Evolutionary conservation across 805 yeast species (phyloP), one percentile per base, ranked within the genome.

Genomic region (Helenozyma baotianmanensis): DNA sequence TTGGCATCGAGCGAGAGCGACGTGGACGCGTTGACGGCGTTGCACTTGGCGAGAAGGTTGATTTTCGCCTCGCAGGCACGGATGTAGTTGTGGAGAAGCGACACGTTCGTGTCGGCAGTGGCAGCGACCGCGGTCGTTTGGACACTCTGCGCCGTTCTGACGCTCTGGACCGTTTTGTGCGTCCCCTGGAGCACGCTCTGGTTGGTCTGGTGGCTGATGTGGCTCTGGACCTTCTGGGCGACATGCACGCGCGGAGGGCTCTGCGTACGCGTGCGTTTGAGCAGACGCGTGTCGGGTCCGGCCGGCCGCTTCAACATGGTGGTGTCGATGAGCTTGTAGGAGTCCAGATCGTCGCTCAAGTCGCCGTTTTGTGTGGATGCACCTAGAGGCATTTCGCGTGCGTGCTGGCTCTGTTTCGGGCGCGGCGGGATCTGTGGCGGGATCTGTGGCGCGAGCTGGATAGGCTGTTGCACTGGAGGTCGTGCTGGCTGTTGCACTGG

Each of bases 1-100:
- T 64, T 64, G 7, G 59, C 60, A 37, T 63, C 69, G 5, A 58
- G 40, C 4, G 68, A 62, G 9, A 63, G 52, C 6, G 67, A 54
- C 1, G 69, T 57, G 4, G 68, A 60, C 35, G 61, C 67, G 33
- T 51, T 57, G 8, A 55, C 51, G 4, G 48, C 39, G 30, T 57
- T 56, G 29, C 64, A 38, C 30, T 60, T 53, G n/a, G 51, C 38
- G 7, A 62, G 49, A 9, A 60, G 43, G 19, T 44, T 37, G 26
- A 54, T 53, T 19, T 56, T 56, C n/a, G 40, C 36, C 27, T 59
- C 62, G 18, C 58, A 52, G 2, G 43, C 27, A 10, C 48, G 46
- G 23, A 56, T 53, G 27, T 53, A 51, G 14, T 49, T 37, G 23
- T 44, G 56, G n/a, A 48, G 48, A 13, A 38, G 35, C 14, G 27